Evolutionary conservation across 306 rosid species (phyloP), one percentile per base, ranked within the genome.

Genomic region (Inga oerstediana): DNA sequence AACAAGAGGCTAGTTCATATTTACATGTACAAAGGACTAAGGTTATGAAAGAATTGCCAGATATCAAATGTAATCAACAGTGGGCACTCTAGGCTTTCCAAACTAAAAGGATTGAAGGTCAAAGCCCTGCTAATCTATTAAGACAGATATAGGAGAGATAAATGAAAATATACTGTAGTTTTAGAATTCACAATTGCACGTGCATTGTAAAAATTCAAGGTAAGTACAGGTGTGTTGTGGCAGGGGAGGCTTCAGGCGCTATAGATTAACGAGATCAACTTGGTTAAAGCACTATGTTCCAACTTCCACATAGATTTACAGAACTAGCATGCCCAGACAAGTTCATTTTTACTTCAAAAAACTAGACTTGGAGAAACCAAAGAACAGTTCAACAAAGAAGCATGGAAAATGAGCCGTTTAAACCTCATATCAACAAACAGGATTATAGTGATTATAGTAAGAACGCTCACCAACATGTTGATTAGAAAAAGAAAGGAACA

Each of bases 371-470:
- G 71, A 65, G 44, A 65, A 65, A 65, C 5, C 71, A 65, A 65
- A 16, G 71, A 65, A 65, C 19, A 65, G 12, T 65, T 65, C 44
- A 65, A 65, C 71, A 14, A 65, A 44, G 75, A 67, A 58, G 35
- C 67, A 75, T 58, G 37, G 46, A 35, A 75, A 66, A n/a, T 37
- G 24, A 77, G 39, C 22, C 80, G 35, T 44, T 51, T 76, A 41
- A 37, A 10, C 32, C 62, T 59, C 58, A 20, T 20, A 39, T 67
- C 46, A 58, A 75, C 72, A 34, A 4, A 37, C 41, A 62, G 48
- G 44, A 34, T 14, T 15, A 4, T 14, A 76, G 52, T 76, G 44
- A 34, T 14, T 15, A 4, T 14, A 76, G 52, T 76, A 32, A 41
- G 41, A 78, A 43, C 37, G 37, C 11, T 71, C 30, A 13, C 20